Evolutionary conservation across 164 flowering plant genomes (phyloP), one percentile per base, ranked within the genome.

Genomic region (Chimonanthus salicifolius): DNA sequence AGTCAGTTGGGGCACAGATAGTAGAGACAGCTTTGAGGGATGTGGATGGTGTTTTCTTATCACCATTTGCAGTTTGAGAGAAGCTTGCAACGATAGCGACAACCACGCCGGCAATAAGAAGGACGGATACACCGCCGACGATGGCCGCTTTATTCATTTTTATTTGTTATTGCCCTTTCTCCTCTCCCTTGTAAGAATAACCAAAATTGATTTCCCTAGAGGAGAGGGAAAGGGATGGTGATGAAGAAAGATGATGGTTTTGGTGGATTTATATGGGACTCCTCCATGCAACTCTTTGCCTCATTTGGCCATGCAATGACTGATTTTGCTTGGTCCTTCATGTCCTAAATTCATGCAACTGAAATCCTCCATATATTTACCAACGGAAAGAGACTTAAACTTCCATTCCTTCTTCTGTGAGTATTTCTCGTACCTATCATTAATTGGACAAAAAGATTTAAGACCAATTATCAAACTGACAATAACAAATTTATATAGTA

Each of bases 351-450:
- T 33, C 33, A 33, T 33, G 33, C 33, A 33, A 33, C 33, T 33
- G 33, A 33, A 33, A 33, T 33, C 33, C 1, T 33, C 33, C 33
- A 33, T 33, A 33, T 1, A 1, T 33, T 33, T 33, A 33, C 1
- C 33, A 33, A 33, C 33, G 0, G 33, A 33, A 33, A 33, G 33
- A 33, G 33, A 33, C 33, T 93, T 98, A 87, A 93, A 95, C 63
- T 79, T 92, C 98, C 98, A 95, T 64, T 96, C 96, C 58, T 85
- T 88, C 83, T 87, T 89, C 70, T 79, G 91, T 2, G 98, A 80
- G 74, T 88, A 88, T 79, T 83, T 88, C 78, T 95, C 99, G 73
- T 95, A 95, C 98, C 99, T 95, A 70, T 68, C 47, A 71, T 62
- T 15, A 67, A n/a, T 44, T 21, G 11, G 51, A 50, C 45, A 50